These are phyloP conservation scores for Penicillium nucicola DNA, from an alignment of 495 filamentous ascomycete species.

Conservation along the genomic window DNA sequence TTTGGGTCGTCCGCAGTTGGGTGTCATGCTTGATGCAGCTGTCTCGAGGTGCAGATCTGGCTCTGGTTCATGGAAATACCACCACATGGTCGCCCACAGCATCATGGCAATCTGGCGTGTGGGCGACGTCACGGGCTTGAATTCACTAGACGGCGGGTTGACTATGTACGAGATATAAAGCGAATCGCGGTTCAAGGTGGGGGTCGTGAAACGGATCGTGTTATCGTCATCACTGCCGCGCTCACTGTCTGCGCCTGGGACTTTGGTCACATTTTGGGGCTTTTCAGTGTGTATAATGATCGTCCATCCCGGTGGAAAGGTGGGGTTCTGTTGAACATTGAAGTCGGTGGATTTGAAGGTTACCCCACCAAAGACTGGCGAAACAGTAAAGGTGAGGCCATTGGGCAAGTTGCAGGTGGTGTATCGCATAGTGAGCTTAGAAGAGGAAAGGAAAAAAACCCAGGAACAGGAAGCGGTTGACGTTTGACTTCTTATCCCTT, in stretches of 20 bases:
- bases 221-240: slow-evolving; percentile 18
- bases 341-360: slow-evolving; percentile 83
- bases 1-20: slow-evolving; percentile 65
- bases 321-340: slow-evolving; percentile 54
- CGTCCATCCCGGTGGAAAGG: slow-evolving; percentile 85
- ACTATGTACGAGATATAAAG: slow-evolving; percentile 90
- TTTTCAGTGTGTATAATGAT: slow-evolving; percentile 76
- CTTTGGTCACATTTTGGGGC: slow-evolving; percentile 23
- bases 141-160: slow-evolving; percentile 73
- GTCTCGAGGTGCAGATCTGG: slow-evolving; percentile 55
- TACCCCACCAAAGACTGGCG: slow-evolving; percentile 81
- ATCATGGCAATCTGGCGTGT: slow-evolving; percentile 91
- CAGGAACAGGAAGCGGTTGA: background rate
- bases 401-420: slow-evolving; percentile 67
- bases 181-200: slow-evolving; percentile 73
- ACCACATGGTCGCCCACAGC: slow-evolving; percentile 91
- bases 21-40: slow-evolving; percentile 60
- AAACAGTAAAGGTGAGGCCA: slow-evolving; percentile 75
- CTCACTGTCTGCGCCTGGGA: slow-evolving; percentile 3
- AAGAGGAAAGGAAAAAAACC: too few relatives aligned
- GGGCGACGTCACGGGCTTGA: slow-evolving; percentile 72
- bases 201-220: slow-evolving; percentile 58
- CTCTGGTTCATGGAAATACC: slow-evolving; percentile 82
- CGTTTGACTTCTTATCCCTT: background rate
- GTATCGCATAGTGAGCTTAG: slow-evolving; percentile 27